phyloP scores from a whole-genome alignment of 75 land plant genomes.

The Pseudotsuga menziesii region DNA sequence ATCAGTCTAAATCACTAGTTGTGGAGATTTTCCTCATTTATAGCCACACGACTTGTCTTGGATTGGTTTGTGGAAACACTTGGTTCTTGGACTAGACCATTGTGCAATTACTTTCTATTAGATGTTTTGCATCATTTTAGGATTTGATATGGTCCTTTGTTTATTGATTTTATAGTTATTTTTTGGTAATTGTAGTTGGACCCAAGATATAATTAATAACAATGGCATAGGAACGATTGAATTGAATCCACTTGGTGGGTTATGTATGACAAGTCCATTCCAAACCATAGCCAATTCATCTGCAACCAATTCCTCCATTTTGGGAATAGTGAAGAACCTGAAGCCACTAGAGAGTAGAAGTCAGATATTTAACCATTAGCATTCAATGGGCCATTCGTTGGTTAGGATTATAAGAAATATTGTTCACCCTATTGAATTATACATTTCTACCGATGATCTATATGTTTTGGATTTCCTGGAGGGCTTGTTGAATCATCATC shows the following conservation, averaged over 20 bases:
- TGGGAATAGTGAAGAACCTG: background rate
- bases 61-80: no score
- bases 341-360: slow-evolving; percentile 2
- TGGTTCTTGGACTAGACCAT: no score
- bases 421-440: slow-evolving; percentile 4
- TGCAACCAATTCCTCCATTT: background rate
- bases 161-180: no score
- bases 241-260: background rate
- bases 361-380: slow-evolving; percentile 24
- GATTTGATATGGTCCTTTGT: no score
- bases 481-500: background rate
- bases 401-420: slow-evolving; percentile 33
- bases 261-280: background rate
- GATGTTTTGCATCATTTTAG: no score
- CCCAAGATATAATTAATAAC: slow-evolving; percentile 8
- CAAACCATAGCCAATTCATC: background rate
- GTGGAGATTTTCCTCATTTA: no score
- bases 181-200: slow-evolving; percentile 3
- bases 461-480: slow-evolving; percentile 1
- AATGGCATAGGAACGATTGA: slow-evolving; percentile 12
- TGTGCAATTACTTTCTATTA: no score
- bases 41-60: no score
- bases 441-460: slow-evolving; percentile 7
- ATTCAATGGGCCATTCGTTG: slow-evolving; percentile 75
- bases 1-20: no score